Percentiles rank a stretch among this genome's conserved stretches.
Conservation (phyloP, 2,329 filamentous ascomycete genomes). For the Aspergillus cejpii region DNA sequence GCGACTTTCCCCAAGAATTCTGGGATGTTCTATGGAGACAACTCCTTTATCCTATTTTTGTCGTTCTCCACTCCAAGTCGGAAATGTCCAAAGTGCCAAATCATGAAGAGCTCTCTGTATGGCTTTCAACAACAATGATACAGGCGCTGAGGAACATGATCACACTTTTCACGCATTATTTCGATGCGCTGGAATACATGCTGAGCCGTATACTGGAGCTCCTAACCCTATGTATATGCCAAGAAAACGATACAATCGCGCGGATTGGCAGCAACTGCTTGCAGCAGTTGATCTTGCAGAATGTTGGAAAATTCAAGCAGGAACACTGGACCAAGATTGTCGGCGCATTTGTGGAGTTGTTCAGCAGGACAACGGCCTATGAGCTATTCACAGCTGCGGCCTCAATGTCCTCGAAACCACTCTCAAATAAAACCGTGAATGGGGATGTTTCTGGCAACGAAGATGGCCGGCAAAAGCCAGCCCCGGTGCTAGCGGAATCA, state of each 20-base stretch:
- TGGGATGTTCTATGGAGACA: constrained; percentile 99
- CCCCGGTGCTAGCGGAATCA: constrained; percentile 17
- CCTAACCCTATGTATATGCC: constrained; percentile 90
- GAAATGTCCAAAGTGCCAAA: constrained; percentile 94
- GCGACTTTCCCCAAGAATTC: constrained; percentile 86
- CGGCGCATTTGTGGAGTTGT: constrained; percentile 89
- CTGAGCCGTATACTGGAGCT: constrained; percentile 94
- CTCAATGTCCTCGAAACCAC: constrained; percentile 36
- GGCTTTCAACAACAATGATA: constrained; percentile 99
- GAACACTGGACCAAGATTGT: constrained; percentile 94
- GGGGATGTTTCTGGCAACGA: constrained; percentile 24
- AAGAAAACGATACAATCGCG: constrained; percentile 97
- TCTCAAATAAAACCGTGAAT: constrained; percentile 27
- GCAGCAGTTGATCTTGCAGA: constrained; percentile 92
- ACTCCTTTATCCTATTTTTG: constrained; percentile 94
- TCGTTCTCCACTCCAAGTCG: constrained; percentile 90
- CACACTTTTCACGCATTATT: constrained; percentile 96
- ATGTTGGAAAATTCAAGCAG: constrained; percentile 81
- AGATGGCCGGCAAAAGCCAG: constrained; percentile 14
- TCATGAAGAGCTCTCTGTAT: constrained; percentile 94
- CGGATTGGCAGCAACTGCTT: constrained; percentile 97
- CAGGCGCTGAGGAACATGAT: constrained; percentile 98
- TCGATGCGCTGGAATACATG: constrained; percentile 94
- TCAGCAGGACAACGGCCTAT: constrained; percentile 87
- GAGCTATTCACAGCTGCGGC: constrained; percentile 85